A percentile compares a stretch with the other conserved stretches of the same genome.
Evolutionary conservation across 768 basidiomycete species (phyloP).

Genomic region (Boletus rubescentipes): DNA sequence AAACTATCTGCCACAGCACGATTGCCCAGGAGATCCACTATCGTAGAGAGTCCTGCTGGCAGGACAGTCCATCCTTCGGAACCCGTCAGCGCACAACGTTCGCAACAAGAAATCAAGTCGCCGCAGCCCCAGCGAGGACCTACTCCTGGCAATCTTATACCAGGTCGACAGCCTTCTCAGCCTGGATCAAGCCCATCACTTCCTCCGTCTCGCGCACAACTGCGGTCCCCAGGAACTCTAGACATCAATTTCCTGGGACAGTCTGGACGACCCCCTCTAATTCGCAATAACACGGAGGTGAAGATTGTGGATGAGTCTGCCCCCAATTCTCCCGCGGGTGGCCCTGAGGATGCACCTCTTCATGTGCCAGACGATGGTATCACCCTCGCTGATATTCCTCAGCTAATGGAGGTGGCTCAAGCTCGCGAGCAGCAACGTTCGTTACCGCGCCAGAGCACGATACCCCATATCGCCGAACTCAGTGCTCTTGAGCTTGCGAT

Average conservation of each 20-base stretch:
- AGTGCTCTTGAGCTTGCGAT: conserved; percentile 83
- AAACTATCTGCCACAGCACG: conserved; percentile 93
- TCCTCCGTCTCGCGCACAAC: conserved; percentile 37
- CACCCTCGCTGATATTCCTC: conserved; percentile 92
- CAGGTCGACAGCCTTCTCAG: conserved; percentile 37
- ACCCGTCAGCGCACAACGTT: conserved; percentile 46
- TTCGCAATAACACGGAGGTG: conserved; percentile 81
- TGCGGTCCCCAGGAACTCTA: conserved; percentile 38
- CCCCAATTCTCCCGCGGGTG: conserved; percentile 67
- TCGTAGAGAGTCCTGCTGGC: conserved; percentile 93
- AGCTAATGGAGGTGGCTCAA: conserved; percentile 89
- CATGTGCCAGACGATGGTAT: conserved; percentile 72
- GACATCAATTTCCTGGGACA: conserved; percentile 44
- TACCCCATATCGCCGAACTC: conserved; percentile 82
- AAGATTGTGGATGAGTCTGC: conserved; percentile 84
- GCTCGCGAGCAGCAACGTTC: conserved; percentile 87
- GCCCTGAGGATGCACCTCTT: conserved; percentile 39
- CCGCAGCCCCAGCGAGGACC: conserved; percentile 42
- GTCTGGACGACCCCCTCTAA: conserved; percentile 61
- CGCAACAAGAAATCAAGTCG: conserved; percentile 39
- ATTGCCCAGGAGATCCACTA: conserved; percentile 89
- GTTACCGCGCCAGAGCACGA: conserved; percentile 71
- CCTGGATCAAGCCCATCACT: conserved; percentile 32
- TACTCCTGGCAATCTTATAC: conserved; percentile 34
- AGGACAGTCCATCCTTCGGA: conserved; percentile 78